Evolutionary conservation across 176 grass and related monocot species (phyloP).

Genomic region (Carex pumila): DNA sequence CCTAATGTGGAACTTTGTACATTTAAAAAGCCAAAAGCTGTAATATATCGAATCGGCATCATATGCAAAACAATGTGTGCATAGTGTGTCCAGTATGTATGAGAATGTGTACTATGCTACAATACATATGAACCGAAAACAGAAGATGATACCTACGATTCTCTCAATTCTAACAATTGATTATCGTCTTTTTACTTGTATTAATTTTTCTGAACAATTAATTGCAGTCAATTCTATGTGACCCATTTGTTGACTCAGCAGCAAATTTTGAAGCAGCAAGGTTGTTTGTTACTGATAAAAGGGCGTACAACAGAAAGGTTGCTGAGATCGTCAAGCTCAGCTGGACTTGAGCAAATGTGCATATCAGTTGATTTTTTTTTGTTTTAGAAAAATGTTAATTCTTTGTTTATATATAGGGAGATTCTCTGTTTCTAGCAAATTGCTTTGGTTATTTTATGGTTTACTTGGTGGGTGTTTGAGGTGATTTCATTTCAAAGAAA

Average conservation of each 20-base stretch:
- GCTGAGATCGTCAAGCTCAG: not conserved
- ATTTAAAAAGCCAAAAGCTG: not conserved
- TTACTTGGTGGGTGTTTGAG: not conserved
- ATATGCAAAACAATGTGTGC: too few relatives aligned
- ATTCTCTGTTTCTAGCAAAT: not conserved
- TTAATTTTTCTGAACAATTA: not conserved
- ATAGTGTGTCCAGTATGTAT: not conserved
- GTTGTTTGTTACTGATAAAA: not conserved
- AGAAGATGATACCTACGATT: not conserved
- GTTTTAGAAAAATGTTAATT: not conserved
- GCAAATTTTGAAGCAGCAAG: constrained; percentile 6
- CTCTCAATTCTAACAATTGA: not conserved
- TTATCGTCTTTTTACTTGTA: not conserved
- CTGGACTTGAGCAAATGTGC: not conserved
- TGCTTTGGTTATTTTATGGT: not conserved
- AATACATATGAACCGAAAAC: not conserved
- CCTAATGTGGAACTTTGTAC: not conserved
- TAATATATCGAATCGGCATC: not conserved
- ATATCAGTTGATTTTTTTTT: not conserved
- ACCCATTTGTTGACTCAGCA: not conserved
- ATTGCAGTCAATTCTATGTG: not conserved
- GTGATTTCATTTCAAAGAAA: not conserved
- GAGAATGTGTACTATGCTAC: not conserved
- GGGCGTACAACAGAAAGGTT: not conserved
- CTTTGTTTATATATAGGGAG: not conserved